Base-by-base conservation (phyloP, 768 basidiomycete genomes). In the Lentinula boryana region DNA sequence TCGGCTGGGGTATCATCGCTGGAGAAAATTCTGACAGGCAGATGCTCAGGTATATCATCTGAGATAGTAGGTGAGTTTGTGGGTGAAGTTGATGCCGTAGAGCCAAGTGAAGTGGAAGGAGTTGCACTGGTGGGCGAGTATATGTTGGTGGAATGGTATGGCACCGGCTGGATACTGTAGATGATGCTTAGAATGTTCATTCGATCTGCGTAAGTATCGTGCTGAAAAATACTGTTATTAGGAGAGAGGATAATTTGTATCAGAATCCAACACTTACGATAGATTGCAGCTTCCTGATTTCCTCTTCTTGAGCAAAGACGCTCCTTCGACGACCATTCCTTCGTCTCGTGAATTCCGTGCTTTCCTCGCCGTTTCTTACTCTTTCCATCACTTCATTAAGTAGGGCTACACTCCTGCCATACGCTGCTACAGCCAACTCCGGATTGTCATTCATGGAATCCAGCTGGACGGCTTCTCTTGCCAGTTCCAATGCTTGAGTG, bases 121-220 rank as follows among this genome's bases (percentile, higher is more conserved):
- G 72, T 69, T 21, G 79, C n/a, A 64, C 73, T 67, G 72, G 69
- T 58, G 13, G 71, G 70, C 59, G 62, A 38, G 60, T 53, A 43
- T 61, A 61, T 7, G 50, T 75, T 73, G 43, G 78, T 73, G 58
- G 78, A 71, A 71, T 83, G 83, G 54, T 79, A 67, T 6, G 88
- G 87, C 48, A 85, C 81, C 48, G 88, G 81, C 27, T 89, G 89
- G 71, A 94, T 92, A 71, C 85, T 88, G 77, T 94, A 94, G 63
- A 93, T 93, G 64, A 91, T 80, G 67, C 89, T 91, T 59, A 96
- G 82, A 68, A 95, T 94, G 68, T 91, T 89, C 89, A 96, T 93
- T 56, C 94, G 85, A 72, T 96, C 92, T 61, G 91, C 92, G 72
- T 96, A 96, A 8, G 94, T 95, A 72, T 96, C 94, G 70, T 95